A percentile compares a stretch with the other conserved stretches of the same genome.
These are phyloP conservation scores for Pittosporum tobira DNA, from an alignment of 129 eudicot species.

Conservation along the genomic window DNA sequence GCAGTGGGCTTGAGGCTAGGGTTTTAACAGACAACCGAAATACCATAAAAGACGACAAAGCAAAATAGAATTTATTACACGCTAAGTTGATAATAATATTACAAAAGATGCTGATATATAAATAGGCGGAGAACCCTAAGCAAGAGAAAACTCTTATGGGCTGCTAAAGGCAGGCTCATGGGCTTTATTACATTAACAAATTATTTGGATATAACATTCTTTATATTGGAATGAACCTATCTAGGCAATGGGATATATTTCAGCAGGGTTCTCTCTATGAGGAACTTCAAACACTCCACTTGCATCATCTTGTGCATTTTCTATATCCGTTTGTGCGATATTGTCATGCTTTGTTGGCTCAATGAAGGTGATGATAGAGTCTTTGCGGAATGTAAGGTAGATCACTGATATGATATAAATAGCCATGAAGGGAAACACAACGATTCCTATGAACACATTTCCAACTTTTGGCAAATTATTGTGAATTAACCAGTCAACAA, in stretches of 20 bases:
- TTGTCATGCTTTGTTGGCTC: conserved; percentile 41
- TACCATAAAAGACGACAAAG: too few relatives aligned
- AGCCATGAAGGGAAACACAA: conserved; percentile 73
- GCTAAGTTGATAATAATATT: too few relatives aligned
- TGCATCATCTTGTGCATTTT: conserved; percentile 21
- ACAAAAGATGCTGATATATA: too few relatives aligned
- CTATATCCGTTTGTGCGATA: conserved; percentile 32
- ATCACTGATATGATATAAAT: conserved; percentile 50
- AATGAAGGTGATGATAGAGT: conserved; percentile 44
- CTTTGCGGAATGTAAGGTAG: conserved; percentile 76
- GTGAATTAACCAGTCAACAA: conserved; percentile 60
- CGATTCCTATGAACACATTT: conserved; percentile 62
- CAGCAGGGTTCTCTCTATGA: conserved; percentile 54
- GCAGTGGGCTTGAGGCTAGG: too few relatives aligned
- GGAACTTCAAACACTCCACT: conserved; percentile 23
- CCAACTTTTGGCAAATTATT: conserved; percentile 58
- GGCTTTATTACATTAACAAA: too few relatives aligned
- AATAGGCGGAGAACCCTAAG: too few relatives aligned
- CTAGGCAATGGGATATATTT: conserved; percentile 53
- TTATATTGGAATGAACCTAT: conserved; percentile 3
- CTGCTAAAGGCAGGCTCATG: too few relatives aligned
- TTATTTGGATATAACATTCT: background rate
- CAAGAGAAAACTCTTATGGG: too few relatives aligned
- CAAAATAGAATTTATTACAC: too few relatives aligned
- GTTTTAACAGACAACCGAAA: too few relatives aligned